These are phyloP conservation scores for Hypoxylon rubiginosum DNA, from an alignment of 2,329 filamentous ascomycete species.

Conservation along the genomic window DNA sequence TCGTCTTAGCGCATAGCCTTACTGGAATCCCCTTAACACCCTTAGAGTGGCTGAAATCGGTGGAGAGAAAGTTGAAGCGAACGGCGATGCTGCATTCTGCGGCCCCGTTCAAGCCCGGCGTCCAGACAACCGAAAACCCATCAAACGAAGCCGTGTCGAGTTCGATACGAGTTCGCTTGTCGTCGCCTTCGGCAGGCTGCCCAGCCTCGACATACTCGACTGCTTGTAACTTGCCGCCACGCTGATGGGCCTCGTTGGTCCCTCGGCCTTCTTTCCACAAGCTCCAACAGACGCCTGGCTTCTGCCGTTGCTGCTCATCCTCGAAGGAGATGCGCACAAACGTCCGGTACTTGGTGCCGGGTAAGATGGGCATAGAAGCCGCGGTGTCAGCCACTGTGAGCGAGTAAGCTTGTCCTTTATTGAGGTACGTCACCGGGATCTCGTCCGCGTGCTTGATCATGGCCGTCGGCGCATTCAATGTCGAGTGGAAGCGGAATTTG, in stretches of 20 bases:
- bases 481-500: conserved; percentile 90
- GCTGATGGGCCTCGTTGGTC: conserved; percentile 94
- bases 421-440: conserved; percentile 97
- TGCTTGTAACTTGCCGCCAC: conserved; percentile 91
- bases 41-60: conserved; percentile 98
- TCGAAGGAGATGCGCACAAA: conserved; percentile 97
- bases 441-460: conserved; percentile 94
- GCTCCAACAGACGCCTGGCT: conserved; percentile 85
- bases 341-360: conserved; percentile 83
- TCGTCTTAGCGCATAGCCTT: conserved; percentile 91
- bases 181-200: conserved; percentile 71
- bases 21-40: conserved; percentile 98
- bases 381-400: conserved; percentile 85
- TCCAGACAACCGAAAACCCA: conserved; percentile 93
- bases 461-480: conserved; percentile 92
- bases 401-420: conserved; percentile 96
- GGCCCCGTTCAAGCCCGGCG: conserved; percentile 74
- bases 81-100: conserved; percentile 89
- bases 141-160: conserved; percentile 87
- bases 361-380: conserved; percentile 68
- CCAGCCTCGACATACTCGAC: conserved; percentile 88
- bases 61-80: conserved; percentile 98
- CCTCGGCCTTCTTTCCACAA: conserved; percentile 96
- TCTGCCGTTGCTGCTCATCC: conserved; percentile 90
- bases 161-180: conserved; percentile 76